A percentile compares a stretch with the other conserved stretches of the same genome.
Evolutionary conservation across 2,329 filamentous ascomycete genomes (phyloP).

Genomic region (Fusarium papillatum): DNA sequence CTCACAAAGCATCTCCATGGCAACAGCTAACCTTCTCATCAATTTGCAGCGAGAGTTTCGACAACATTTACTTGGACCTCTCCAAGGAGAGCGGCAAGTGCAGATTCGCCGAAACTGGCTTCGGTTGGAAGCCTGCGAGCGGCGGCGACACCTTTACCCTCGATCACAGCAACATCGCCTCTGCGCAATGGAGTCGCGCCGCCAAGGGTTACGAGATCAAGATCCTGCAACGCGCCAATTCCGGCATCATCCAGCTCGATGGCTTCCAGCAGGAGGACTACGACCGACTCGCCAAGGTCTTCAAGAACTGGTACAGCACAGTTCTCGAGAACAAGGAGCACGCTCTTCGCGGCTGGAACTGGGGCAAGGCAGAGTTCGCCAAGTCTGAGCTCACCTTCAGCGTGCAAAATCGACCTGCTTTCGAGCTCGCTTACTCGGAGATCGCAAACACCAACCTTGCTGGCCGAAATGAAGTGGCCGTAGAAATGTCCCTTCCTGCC

Average conservation of each 20-base stretch:
- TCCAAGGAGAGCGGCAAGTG: constrained; percentile 94
- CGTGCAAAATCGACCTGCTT: constrained; percentile 95
- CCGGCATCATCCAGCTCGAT: constrained; percentile 92
- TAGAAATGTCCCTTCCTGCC: constrained; percentile 87
- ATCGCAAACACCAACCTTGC: constrained; percentile 98
- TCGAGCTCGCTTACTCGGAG: constrained; percentile 97
- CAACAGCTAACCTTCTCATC: constrained; percentile 29
- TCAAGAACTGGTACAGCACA: constrained; percentile 98
- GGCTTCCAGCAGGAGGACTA: constrained; percentile 96
- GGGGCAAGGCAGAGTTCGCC: constrained; percentile 97
- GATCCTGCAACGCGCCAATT: constrained; percentile 82
- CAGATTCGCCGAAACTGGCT: constrained; percentile 92
- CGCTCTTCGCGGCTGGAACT: constrained; percentile 97
- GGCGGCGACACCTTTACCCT: constrained; percentile 95
- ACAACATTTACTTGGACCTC: constrained; percentile 96
- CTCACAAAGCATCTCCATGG: constrained; percentile 14
- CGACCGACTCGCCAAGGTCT: constrained; percentile 90
- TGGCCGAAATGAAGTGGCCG: constrained; percentile 96
- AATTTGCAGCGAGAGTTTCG: constrained; percentile 84
- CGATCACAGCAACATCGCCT: constrained; percentile 86
- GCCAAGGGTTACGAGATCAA: constrained; percentile 95
- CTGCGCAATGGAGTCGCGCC: constrained; percentile 95
- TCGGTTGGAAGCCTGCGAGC: constrained; percentile 93
- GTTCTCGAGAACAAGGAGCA: constrained; percentile 94
- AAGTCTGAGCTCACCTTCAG: constrained; percentile 97